Percentiles rank a stretch among this genome's conserved stretches.
phyloP scores from a whole-genome alignment of 208 protist species.

The Porcisia deanei region DNA sequence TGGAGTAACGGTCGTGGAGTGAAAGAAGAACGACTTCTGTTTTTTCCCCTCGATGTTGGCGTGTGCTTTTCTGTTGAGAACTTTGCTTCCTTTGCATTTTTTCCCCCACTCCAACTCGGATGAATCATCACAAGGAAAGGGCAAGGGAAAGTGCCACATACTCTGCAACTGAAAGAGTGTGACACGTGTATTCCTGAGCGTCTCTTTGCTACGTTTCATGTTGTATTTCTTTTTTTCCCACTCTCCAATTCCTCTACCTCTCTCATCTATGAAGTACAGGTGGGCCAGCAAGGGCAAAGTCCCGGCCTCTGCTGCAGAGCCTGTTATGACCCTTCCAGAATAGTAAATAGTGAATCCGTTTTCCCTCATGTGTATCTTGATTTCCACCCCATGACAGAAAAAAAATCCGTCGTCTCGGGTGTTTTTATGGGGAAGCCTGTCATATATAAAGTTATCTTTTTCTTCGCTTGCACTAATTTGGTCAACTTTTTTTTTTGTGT shows the following conservation, averaged over 20 bases:
- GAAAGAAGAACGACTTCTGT: background rate
- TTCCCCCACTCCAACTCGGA: background rate
- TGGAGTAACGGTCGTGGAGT: background rate
- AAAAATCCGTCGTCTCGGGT: too few relatives aligned
- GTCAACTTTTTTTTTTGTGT: too few relatives aligned
- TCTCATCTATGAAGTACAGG: too few relatives aligned
- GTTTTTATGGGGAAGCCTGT: too few relatives aligned
- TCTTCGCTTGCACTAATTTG: too few relatives aligned
- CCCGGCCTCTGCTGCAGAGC: too few relatives aligned
- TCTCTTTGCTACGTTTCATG: background rate
- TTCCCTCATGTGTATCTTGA: too few relatives aligned
- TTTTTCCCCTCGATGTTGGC: background rate
- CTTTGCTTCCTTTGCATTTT: background rate
- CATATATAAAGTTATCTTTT: too few relatives aligned
- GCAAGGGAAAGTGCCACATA: background rate
- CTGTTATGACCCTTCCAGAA: too few relatives aligned
- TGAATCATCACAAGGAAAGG: background rate
- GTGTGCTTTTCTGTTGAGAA: background rate
- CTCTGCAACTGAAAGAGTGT: background rate
- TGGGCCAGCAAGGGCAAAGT: too few relatives aligned
- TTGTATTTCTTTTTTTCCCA: background rate
- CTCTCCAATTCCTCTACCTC: background rate
- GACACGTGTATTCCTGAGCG: background rate
- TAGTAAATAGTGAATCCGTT: too few relatives aligned
- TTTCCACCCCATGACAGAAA: too few relatives aligned